These are phyloP conservation scores for Chenopodium formosanum DNA, from an alignment of 148 eudicot species.

Conservation along the genomic window DNA sequence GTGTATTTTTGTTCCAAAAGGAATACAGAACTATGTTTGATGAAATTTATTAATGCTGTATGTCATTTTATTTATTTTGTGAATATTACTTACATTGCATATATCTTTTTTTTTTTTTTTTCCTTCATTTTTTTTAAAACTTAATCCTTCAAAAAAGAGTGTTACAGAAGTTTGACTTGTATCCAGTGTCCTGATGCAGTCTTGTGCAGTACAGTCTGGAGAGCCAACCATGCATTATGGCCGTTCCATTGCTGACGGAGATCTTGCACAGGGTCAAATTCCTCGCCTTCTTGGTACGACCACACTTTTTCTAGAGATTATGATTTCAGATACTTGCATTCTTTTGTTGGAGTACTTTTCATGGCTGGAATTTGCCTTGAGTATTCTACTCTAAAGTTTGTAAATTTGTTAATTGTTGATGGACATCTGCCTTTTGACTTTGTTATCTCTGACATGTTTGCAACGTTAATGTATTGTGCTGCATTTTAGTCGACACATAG, in stretches of 20 bases:
- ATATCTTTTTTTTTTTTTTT: no score
- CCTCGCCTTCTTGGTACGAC: constrained; percentile 87
- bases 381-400: not conserved
- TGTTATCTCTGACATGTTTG: not conserved
- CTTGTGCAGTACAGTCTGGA: constrained; percentile 72
- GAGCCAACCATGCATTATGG: constrained; percentile 89
- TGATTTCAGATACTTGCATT: constrained; percentile 5
- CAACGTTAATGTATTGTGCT: not conserved
- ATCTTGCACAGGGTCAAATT: constrained; percentile 64
- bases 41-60: not conserved
- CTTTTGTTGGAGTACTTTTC: not conserved
- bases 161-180: constrained; percentile 14
- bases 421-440: not conserved
- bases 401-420: not conserved
- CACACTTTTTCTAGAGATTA: constrained; percentile 6
- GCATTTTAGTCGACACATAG: not conserved
- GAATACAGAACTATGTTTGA: not conserved
- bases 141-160: not conserved
- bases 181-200: constrained; percentile 42
- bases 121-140: no score
- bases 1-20: constrained; percentile 7
- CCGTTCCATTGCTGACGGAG: constrained; percentile 71
- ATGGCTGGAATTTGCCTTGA: not conserved
- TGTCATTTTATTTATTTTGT: not conserved
- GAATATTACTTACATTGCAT: no score